Percentiles rank a stretch among this genome's conserved stretches.
Evolutionary conservation across 805 yeast species (phyloP).

Genomic region (Zygoascus tannicola): DNA sequence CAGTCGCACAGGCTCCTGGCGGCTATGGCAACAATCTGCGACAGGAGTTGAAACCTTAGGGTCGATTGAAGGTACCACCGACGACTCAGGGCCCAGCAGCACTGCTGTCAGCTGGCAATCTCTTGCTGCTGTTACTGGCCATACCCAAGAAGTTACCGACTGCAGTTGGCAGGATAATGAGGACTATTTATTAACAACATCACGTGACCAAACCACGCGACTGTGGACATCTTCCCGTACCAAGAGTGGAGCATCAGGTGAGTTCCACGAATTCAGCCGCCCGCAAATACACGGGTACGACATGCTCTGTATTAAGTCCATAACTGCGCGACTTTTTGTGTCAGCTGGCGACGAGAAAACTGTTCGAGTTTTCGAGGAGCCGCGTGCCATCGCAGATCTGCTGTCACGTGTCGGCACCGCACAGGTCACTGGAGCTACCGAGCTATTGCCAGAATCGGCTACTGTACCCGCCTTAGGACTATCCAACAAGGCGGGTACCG

Average conservation of each 20-base stretch:
- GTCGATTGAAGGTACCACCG: no score
- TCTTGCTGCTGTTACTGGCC: slow-evolving; percentile 60
- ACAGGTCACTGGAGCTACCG: slow-evolving; percentile 9
- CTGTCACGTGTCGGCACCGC: slow-evolving; percentile 47
- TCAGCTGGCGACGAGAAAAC: slow-evolving; percentile 97
- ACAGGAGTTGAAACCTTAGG: slow-evolving; percentile 27
- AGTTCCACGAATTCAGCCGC: slow-evolving; percentile 87
- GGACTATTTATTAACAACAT: slow-evolving; percentile 61
- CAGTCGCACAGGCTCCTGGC: slow-evolving; percentile 89
- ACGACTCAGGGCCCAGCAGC: no score
- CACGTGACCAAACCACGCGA: slow-evolving; percentile 90
- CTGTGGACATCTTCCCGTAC: slow-evolving; percentile 57
- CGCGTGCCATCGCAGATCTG: slow-evolving; percentile 62
- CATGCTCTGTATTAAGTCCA: slow-evolving; percentile 68
- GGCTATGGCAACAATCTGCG: slow-evolving; percentile 47
- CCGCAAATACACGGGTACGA: slow-evolving; percentile 99
- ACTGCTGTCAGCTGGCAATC: slow-evolving; percentile 28
- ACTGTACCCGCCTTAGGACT: slow-evolving; percentile 87
- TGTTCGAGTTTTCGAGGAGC: slow-evolving; percentile 79
- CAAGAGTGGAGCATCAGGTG: slow-evolving; percentile 11
- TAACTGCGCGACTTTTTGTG: slow-evolving; percentile 56
- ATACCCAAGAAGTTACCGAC: slow-evolving; percentile 66
- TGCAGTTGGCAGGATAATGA: slow-evolving; percentile 59
- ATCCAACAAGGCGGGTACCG: slow-evolving; percentile 74
- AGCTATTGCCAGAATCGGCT: slow-evolving; percentile 67